Conservation (phyloP, 2,329 filamentous ascomycete genomes). For the Dothidotthia symphoricarpi region DNA sequence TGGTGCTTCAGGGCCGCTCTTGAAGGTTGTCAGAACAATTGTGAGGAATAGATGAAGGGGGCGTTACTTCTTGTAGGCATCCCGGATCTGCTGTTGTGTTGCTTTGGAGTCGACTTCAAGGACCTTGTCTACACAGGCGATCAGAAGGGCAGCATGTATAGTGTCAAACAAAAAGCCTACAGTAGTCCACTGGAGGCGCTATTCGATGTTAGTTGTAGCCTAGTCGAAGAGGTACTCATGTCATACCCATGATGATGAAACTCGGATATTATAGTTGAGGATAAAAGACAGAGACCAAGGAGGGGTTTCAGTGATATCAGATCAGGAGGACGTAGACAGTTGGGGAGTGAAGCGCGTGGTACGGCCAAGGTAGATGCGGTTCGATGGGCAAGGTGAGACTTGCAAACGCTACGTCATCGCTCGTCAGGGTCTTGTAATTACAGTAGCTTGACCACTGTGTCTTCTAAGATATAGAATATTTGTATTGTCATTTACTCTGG, state of each 20-base stretch:
- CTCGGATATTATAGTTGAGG: background rate
- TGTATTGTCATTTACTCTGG: background rate
- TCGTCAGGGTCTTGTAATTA: no score
- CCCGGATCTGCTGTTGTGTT: slow-evolving; percentile 78
- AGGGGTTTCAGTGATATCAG: background rate
- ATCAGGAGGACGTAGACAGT: background rate
- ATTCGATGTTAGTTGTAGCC: slow-evolving; percentile 15
- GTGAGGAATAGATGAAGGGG: background rate
- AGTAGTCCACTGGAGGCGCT: slow-evolving; percentile 28
- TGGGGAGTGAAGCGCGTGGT: background rate
- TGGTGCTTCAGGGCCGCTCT: slow-evolving; percentile 89
- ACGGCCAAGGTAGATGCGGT: slow-evolving; percentile 8
- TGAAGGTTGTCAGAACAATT: slow-evolving; percentile 2
- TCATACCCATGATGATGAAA: slow-evolving; percentile 22
- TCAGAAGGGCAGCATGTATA: background rate
- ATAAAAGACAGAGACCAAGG: background rate
- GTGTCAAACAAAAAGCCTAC: slow-evolving; percentile 11
- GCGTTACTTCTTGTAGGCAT: slow-evolving; percentile 83
- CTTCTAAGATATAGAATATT: background rate
- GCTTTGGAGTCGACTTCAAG: slow-evolving; percentile 73
- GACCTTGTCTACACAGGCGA: slow-evolving; percentile 14
- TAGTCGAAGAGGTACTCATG: background rate
- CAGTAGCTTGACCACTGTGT: no score
- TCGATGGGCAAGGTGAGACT: background rate
- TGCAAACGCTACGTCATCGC: background rate